Conservation (phyloP, 768 basidiomycete genomes). For the Boletus vermiculosoides region DNA sequence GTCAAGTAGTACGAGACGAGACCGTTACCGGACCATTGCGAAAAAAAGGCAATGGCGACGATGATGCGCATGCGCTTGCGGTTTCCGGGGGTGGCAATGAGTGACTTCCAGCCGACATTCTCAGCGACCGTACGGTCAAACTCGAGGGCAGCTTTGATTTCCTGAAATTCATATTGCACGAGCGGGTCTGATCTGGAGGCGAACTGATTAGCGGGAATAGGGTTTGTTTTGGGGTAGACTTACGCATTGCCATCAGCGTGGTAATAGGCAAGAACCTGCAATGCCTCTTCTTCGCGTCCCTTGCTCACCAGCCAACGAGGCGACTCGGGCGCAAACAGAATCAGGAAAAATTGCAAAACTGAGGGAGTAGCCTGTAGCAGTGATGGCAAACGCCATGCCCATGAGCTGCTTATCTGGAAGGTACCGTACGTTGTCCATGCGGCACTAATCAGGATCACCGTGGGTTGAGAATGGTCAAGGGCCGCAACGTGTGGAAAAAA, state of each 20-base stretch:
- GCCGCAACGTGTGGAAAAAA: background rate
- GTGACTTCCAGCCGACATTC: slow-evolving; percentile 67
- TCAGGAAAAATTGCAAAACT: slow-evolving; percentile 58
- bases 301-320: slow-evolving; percentile 82
- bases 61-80: slow-evolving; percentile 74
- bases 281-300: slow-evolving; percentile 67
- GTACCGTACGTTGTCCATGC: slow-evolving; percentile 89
- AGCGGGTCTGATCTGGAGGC: slow-evolving; percentile 54
- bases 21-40: slow-evolving; percentile 84
- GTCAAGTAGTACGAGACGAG: slow-evolving; percentile 82
- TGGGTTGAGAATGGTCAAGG: background rate
- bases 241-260: slow-evolving; percentile 74
- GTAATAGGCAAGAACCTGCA: slow-evolving; percentile 73
- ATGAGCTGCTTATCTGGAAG: slow-evolving; percentile 62
- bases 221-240: slow-evolving; percentile 12
- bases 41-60: slow-evolving; percentile 77
- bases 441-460: slow-evolving; percentile 39
- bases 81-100: slow-evolving; percentile 69
- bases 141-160: slow-evolving; percentile 76
- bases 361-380: slow-evolving; percentile 70
- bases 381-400: slow-evolving; percentile 85
- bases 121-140: slow-evolving; percentile 59
- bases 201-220: background rate
- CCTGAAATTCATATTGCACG: slow-evolving; percentile 71
- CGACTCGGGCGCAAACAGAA: slow-evolving; percentile 77